Base-by-base conservation (phyloP, 2,329 filamentous ascomycete genomes). In the Diaporthe australafricana region DNA sequence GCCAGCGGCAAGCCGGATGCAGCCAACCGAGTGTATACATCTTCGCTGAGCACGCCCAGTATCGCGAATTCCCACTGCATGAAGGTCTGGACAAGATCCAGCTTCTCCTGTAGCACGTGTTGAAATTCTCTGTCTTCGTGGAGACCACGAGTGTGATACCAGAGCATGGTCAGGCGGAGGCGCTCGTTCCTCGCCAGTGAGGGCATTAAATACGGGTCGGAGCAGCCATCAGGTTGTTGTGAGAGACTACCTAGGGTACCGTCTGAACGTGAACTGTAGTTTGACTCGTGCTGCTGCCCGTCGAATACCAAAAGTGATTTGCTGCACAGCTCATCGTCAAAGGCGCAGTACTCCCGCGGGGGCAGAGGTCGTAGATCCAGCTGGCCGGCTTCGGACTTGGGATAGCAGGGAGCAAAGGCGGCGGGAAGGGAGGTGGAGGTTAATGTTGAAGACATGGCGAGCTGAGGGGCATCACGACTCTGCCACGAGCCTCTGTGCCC, bases 41-140 rank as follows among this genome's bases (percentile, higher is more conserved):
- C 81, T 72, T 83, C 78, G 32, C 84, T 82, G 5, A 86, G 77
- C 3, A 86, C 75, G 2, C 84, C 85, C 7, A 84, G 78, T 22
- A 85, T 82, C n/a, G 80, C 84, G 68, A 81, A 84, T 11, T 86
- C 84, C 84, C 85, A 86, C 9, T 79, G 83, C 6, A 82, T 80
- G 0, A 81, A 81, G 27, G 85, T 81, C 30, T 81, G 77, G 0
- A 82, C 83, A 3, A 86, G 76, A 20, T 79, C 76, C 0, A 83
- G 79, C 72, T 85, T 85, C 32, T 85, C 82, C 32, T 84, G 83
- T 4, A 86, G 74, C 0, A 81, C 79, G 2, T 78, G 79, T 20
- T 85, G 76, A 45, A 86, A 77, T 45, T 85, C 83, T 8, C 73
- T 73, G 67, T 86, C 83, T 9, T 82, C 75, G 14, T 82, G 74